Evolutionary conservation across 169 alveolate genomes (phyloP), one percentile per base, ranked within the genome.

Genomic region (Plasmodium gonderi): DNA sequence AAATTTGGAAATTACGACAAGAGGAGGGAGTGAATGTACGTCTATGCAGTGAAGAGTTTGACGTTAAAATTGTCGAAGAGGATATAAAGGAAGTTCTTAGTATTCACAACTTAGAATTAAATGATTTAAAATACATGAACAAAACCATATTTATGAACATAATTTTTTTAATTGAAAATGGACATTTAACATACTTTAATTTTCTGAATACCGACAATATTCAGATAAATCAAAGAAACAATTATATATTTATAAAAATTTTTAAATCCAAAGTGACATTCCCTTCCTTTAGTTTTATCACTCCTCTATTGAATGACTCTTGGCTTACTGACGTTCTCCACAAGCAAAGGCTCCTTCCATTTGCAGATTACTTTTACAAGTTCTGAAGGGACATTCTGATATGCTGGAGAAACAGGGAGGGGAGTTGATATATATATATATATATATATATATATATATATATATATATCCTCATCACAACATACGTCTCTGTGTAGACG

Each of bases 121-220:
- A 51, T 9, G 89, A 77, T 23, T 44, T 87, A 31, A 87, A 87
- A 76, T 40, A 75, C 47, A 1, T 77, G 3, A 64, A 87, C 45
- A 74, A 67, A 42, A 54, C 65, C n/a, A 76, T 76, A 40, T 87
- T 76, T 29, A n/a, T 87, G 44, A 87, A 87, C 65, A 51, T 77
- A 2, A 76, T 87, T 17, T 87, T 87, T 76, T 76, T 87, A 47
- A 77, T 87, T 26, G 93, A 87, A 87, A 87, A 87, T 87, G 93
- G 90, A 14, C 93, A 87, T 36, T 49, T 87, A 20, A 87, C 89
- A 26, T 87, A 87, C 42, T 87, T 87, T 17, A 65, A 60, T 6
- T 77, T 87, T 79, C 78, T 75, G 14, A 77, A 87, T 40, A 87
- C 93, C 3, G 93, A 87, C 6, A 74, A 40, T 79, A 60, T 87